phyloP scores from a whole-genome alignment of 2,329 filamentous ascomycete genomes.

The Samsoniella hepiali region DNA sequence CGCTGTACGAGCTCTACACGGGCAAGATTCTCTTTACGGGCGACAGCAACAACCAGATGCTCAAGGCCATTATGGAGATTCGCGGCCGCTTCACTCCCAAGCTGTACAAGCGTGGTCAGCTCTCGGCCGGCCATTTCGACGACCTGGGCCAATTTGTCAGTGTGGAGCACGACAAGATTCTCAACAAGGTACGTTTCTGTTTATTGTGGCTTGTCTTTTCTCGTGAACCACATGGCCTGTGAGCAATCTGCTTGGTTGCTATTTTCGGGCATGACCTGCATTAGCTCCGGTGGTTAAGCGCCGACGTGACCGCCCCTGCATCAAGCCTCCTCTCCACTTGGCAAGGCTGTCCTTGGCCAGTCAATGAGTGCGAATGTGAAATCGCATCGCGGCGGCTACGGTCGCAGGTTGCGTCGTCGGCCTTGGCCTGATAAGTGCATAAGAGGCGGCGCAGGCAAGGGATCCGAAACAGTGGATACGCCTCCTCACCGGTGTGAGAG shows the following conservation, averaged over 20 bases:
- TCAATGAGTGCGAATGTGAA: slow-evolving; percentile 9
- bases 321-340: background rate
- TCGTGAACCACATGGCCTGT: background rate
- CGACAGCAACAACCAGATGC: slow-evolving; percentile 96
- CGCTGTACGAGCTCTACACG: slow-evolving; percentile 93
- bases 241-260: slow-evolving; percentile 4
- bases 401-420: slow-evolving; percentile 13
- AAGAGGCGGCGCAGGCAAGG: background rate
- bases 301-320: slow-evolving; percentile 13
- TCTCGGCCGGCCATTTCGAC: slow-evolving; percentile 78
- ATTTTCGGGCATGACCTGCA: slow-evolving; percentile 15
- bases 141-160: slow-evolving; percentile 79
- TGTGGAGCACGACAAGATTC: slow-evolving; percentile 81
- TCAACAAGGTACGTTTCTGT: slow-evolving; percentile 64
- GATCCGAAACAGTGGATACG: slow-evolving; percentile 12
- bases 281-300: slow-evolving; percentile 17
- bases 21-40: slow-evolving; percentile 97
- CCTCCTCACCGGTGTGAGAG: background rate
- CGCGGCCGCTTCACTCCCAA: slow-evolving; percentile 89
- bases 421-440: slow-evolving; percentile 2
- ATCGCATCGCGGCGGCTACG: slow-evolving; percentile 14
- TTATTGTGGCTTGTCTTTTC: slow-evolving; percentile 22
- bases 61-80: slow-evolving; percentile 93
- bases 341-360: slow-evolving; percentile 1
- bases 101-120: slow-evolving; percentile 76